phyloP scores from a whole-genome alignment of 2,329 filamentous ascomycete genomes.

The Pseudopyricularia javanii region DNA sequence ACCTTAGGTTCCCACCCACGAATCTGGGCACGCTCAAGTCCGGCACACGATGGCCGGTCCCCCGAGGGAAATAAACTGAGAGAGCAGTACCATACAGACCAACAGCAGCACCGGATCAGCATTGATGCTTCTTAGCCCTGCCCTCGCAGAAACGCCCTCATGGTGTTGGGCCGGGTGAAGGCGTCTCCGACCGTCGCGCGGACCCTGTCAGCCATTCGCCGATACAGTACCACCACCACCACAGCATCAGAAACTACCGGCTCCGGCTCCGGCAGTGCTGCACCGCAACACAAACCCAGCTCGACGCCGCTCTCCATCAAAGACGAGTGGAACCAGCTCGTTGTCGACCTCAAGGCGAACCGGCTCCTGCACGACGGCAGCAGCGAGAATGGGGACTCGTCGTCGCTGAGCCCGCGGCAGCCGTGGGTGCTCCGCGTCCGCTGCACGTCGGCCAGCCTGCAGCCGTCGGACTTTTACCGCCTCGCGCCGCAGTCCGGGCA shows the following conservation, averaged over 20 bases:
- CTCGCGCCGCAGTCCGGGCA: slow-evolving; percentile 42
- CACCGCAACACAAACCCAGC: neutral
- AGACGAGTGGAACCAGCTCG: neutral
- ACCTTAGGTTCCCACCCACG: too few species aligned
- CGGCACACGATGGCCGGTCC: neutral
- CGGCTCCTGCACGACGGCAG: neutral
- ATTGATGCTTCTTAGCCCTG: neutral
- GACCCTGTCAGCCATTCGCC: neutral
- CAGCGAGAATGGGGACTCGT: neutral
- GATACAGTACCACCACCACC: neutral
- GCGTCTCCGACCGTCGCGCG: neutral
- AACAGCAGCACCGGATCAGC: neutral
- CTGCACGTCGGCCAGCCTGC: slow-evolving; percentile 45
- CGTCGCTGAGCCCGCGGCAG: neutral
- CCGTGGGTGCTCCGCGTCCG: slow-evolving; percentile 38
- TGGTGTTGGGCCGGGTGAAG: neutral
- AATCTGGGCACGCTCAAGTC: too few species aligned
- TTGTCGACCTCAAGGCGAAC: neutral
- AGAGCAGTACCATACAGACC: neutral
- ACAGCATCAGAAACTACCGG: neutral
- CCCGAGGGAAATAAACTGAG: neutral
- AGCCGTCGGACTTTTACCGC: slow-evolving; percentile 59
- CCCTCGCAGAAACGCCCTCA: neutral
- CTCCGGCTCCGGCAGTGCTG: neutral
- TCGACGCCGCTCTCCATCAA: neutral